Evolutionary conservation across 306 rosid species (phyloP).

Genomic region (Citrullus mucosospermus): DNA sequence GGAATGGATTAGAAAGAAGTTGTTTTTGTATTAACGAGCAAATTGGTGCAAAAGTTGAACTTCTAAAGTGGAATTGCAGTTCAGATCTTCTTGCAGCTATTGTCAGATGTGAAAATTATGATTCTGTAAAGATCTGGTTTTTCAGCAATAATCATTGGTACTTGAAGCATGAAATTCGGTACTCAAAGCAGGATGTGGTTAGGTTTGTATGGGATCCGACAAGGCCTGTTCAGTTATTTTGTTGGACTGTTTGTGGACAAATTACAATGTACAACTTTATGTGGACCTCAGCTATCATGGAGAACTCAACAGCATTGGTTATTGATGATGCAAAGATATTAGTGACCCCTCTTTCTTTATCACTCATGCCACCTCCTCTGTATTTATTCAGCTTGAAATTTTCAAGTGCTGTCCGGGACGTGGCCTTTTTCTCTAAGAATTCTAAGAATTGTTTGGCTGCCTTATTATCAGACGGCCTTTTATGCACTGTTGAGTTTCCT

Average conservation of each 20-base stretch:
- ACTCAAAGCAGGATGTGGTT: conserved; percentile 46
- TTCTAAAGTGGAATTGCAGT: conserved; percentile 84
- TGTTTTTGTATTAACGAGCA: conserved; percentile 52
- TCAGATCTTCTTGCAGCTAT: conserved; percentile 94
- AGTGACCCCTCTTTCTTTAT: conserved; percentile 64
- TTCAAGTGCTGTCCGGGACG: conserved; percentile 49
- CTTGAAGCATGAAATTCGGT: conserved; percentile 74
- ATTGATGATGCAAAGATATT: conserved; percentile 53
- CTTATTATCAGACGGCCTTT: conserved; percentile 56
- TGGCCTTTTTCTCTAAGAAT: conserved; percentile 48
- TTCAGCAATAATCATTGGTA: conserved; percentile 94
- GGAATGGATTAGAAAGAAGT: conserved; percentile 84
- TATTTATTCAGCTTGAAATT: conserved; percentile 61
- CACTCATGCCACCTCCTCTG: conserved; percentile 87
- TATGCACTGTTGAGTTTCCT: conserved; percentile 73
- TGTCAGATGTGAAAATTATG: conserved; percentile 56
- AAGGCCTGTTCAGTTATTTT: conserved; percentile 60
- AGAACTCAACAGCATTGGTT: conserved; percentile 60
- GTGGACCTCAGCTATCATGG: conserved; percentile 70
- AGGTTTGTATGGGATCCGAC: conserved; percentile 73
- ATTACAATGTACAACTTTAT: conserved; percentile 50
- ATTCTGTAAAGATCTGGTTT: conserved; percentile 66
- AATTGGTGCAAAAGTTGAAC: conserved; percentile 33
- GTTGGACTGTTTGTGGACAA: conserved; percentile 84
- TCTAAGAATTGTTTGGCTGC: conserved; percentile 60